Evolutionary conservation across 306 rosid genomes (phyloP).

Genomic region (Inga oerstediana): DNA sequence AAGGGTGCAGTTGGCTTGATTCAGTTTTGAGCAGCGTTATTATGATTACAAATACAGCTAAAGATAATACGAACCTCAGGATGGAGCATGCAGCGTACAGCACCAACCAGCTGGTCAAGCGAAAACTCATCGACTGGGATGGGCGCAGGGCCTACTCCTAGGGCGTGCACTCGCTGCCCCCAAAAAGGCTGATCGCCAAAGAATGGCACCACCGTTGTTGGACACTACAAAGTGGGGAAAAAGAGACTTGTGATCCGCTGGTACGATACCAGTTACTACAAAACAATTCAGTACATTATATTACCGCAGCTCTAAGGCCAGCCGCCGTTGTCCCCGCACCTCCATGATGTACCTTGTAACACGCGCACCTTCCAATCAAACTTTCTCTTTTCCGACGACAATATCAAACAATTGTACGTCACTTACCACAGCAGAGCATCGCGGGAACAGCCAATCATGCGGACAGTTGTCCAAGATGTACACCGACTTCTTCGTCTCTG

Average conservation of each 20-base stretch:
- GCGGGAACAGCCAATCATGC: constrained; percentile 93
- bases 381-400: not conserved
- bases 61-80: constrained; percentile 60
- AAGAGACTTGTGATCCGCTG: constrained; percentile 9
- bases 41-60: not conserved
- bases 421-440: constrained; percentile 85
- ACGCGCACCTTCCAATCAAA: constrained; percentile 31
- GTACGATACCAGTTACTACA: not conserved
- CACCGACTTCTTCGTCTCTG: constrained; percentile 59
- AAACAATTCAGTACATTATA: not conserved
- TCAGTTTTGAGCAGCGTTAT: not conserved
- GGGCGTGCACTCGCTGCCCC: constrained; percentile 89
- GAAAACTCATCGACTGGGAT: constrained; percentile 73
- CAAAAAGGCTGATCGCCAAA: constrained; percentile 96
- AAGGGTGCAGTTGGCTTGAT: not conserved
- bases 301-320: constrained; percentile 94
- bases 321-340: constrained; percentile 99
- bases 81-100: constrained; percentile 78
- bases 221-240: constrained; percentile 56
- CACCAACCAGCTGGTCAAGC: constrained; percentile 67
- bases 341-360: constrained; percentile 87
- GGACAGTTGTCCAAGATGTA: constrained; percentile 90
- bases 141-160: constrained; percentile 92
- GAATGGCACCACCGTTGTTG: constrained; percentile 90
- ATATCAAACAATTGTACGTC: constrained; percentile 18